These are phyloP conservation scores for Jamesozyma rosinii DNA, from an alignment of 805 yeast species.

Conservation along the genomic window DNA sequence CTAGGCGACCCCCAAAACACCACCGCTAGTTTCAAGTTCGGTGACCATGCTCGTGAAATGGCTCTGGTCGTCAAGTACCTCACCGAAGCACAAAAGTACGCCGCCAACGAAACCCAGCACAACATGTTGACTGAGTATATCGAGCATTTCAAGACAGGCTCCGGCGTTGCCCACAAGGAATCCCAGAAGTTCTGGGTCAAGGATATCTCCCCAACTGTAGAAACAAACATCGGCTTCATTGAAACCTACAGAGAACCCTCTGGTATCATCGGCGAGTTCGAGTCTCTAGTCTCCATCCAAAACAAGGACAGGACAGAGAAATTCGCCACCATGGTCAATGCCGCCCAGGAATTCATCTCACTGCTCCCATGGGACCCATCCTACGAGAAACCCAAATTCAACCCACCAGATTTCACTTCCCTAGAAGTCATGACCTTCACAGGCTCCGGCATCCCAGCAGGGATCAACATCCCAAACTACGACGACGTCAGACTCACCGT, in stretches of 20 bases:
- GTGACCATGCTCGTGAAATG: conserved; percentile 69
- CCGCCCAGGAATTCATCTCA: conserved; percentile 55
- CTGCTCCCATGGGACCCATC: conserved; percentile 69
- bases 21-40: conserved; percentile 50
- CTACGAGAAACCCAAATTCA: conserved; percentile 75
- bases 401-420: conserved; percentile 89
- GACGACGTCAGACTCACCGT: conserved; percentile 76
- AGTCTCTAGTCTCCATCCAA: conserved; percentile 82
- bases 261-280: conserved; percentile 91
- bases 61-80: conserved; percentile 47
- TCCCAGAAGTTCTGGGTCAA: conserved; percentile 85
- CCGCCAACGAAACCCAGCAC: conserved; percentile 64
- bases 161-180: conserved; percentile 74
- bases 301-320: conserved; percentile 79
- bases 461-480: conserved; percentile 86
- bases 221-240: conserved; percentile 80
- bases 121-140: conserved; percentile 59
- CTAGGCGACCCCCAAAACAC: conserved; percentile 33
- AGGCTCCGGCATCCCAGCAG: conserved; percentile 86
- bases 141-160: conserved; percentile 67
- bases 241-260: conserved; percentile 91
- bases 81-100: conserved; percentile 46
- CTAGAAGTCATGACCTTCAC: conserved; percentile 84
- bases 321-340: conserved; percentile 57
- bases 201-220: conserved; percentile 69